Evolutionary conservation across 495 filamentous ascomycete genomes (phyloP), one percentile per base, ranked within the genome.

Genomic region (Trichoderma erinaceum): DNA sequence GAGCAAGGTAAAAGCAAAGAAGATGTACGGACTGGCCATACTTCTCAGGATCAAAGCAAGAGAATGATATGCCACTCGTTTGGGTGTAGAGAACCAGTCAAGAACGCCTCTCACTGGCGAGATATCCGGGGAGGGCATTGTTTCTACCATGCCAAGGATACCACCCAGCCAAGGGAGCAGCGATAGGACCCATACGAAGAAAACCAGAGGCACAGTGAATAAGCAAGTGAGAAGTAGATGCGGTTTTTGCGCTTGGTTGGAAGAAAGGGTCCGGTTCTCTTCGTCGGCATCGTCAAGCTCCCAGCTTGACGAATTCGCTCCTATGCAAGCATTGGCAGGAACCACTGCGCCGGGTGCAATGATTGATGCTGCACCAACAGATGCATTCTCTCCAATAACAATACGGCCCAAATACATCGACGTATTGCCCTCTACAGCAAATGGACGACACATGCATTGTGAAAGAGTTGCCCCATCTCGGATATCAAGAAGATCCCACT

Each of bases 281-380:
- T 81, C 80, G 38, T 72, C 70, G 2, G 77, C 76, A 63, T 80
- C 77, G 1, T 74, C 70, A 4, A 77, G 69, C 66, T 83, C 80
- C 76, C 79, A 81, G 70, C 77, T 80, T 0, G 79, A 79, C 13
- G 80, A 82, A 67, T 82, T 83, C 15, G 80, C 76, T 12, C 80
- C 80, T 61, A 83, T 79, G 71, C 78, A 81, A 23, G 77, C 73
- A 63, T 74, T 72, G 21, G 74, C 72, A 0, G 80, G 79, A 10
- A 83, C 38, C 35, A 63, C 68, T 0, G 79, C 75, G 7, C 80
- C 80, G n/a, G 80, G 71, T 4, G 80, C 79, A n/a, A 82, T 43
- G 11, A 78, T 73, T 0, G 79, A 77, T 27, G 76, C 73, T 21
- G 76, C 66, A 29, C 80, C 80, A 16, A 81, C 68, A 16, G 69